phyloP scores from a whole-genome alignment of 345 rosid species.

The Gynandropsis gynandra region DNA sequence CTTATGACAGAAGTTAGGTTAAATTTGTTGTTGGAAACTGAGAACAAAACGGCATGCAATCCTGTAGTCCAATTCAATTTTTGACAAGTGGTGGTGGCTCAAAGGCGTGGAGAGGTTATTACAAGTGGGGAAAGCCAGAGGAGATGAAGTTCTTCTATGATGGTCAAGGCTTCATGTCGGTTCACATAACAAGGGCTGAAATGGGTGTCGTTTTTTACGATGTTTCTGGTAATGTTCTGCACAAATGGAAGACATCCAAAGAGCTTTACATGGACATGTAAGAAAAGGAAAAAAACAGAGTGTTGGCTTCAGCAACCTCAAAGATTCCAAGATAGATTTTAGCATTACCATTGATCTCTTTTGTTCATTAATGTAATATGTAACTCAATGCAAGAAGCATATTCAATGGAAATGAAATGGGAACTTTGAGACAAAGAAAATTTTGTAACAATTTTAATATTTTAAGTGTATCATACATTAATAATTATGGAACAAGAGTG shows the following conservation, averaged over 20 bases:
- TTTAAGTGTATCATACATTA: no score
- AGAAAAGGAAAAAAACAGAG: no score
- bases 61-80: constrained; percentile 30
- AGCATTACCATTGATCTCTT: no score
- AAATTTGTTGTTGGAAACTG: not conserved
- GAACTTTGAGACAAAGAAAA: no score
- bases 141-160: constrained; percentile 30
- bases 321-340: no score
- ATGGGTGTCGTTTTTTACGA: constrained; percentile 21
- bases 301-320: no score
- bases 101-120: constrained; percentile 42
- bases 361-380: no score
- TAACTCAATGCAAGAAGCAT: no score
- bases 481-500: no score
- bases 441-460: no score
- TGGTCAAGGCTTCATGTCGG: constrained; percentile 41
- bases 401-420: no score
- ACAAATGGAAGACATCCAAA: constrained; percentile 23
- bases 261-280: constrained; percentile 7
- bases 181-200: constrained; percentile 20
- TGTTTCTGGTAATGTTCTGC: constrained; percentile 24
- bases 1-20: not conserved
- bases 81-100: constrained; percentile 44
- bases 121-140: constrained; percentile 14
- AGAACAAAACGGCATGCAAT: no score